Evolutionary conservation across 495 filamentous ascomycete genomes (phyloP), one percentile per base, ranked within the genome.

Genomic region (Chaetomium cochliodes): DNA sequence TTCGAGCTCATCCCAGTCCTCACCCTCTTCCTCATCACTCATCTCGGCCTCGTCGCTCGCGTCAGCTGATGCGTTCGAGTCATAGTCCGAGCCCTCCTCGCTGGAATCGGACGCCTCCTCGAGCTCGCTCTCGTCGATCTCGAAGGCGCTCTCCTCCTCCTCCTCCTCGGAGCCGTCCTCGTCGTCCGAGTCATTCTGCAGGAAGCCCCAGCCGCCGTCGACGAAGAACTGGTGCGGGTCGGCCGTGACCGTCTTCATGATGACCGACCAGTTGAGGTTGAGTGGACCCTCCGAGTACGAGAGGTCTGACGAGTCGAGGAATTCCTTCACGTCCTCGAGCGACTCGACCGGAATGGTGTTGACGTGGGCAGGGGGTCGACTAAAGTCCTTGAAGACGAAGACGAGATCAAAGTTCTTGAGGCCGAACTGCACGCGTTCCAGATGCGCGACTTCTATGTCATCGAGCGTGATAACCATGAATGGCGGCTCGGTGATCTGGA

Each of bases 371-470:
- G 93, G 93, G 2, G 89, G 73, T 18, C 92, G 86, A 55, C 88
- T 85, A 78, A 96, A 98, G 77, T 99, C 96, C 69, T 97, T 97
- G 83, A 94, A 97, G 30, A 98, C 91, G 70, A 97, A 92, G 11
- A 98, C 96, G 68, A 98, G 86, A 77, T 99, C 96, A 75, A 99
- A 99, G 73, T 99, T 99, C 83, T 98, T 98, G 50, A 99, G 85
- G 25, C 96, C 96, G 70, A 98, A 99, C 83, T 96, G 92, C 18
- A 98, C 93, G 77, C 94, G 88, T 76, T 99, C 96, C 58, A 99
- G 79, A 80, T 99, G 96, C 37, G 93, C 96, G 70, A 96, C 85
- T 73, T 99, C 96, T 65, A 99, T 92, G 67, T 99, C 96, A 47
- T 93, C 91, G 42, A 99, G 82, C 0, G 93, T 96, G 67, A 99